Evolutionary conservation across 2,329 filamentous ascomycete genomes (phyloP).

Genomic region (Monilinia vaccinii-corymbosi): DNA sequence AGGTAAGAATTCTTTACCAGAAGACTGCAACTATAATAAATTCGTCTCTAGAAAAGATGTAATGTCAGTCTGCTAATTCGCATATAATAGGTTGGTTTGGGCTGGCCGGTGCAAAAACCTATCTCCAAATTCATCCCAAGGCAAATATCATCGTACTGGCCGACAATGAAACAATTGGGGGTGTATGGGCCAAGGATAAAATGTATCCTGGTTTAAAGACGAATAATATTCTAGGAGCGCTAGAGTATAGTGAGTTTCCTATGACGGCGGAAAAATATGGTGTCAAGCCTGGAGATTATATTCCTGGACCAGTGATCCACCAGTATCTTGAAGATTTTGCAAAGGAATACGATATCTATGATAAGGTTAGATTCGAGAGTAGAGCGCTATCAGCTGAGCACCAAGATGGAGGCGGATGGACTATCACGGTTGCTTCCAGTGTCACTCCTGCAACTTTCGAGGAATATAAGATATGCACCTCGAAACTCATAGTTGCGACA

Average conservation of each 20-base stretch:
- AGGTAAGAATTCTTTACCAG: neutral
- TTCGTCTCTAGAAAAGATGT: neutral
- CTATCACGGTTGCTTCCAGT: slow-evolving; percentile 26
- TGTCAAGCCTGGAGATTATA: slow-evolving; percentile 43
- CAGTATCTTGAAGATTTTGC: slow-evolving; percentile 48
- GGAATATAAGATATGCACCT: slow-evolving; percentile 29
- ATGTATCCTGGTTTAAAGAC: slow-evolving; percentile 61
- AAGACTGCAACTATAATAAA: neutral
- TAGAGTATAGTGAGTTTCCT: slow-evolving; percentile 66
- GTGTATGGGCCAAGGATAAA: slow-evolving; percentile 59
- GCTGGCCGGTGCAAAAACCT: slow-evolving; percentile 52
- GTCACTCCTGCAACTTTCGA: neutral
- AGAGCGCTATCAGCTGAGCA: slow-evolving; percentile 39
- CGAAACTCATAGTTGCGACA: slow-evolving; percentile 45
- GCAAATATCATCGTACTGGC: slow-evolving; percentile 51
- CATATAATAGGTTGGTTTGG: slow-evolving; percentile 33
- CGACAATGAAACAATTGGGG: slow-evolving; percentile 47
- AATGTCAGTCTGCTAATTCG: neutral
- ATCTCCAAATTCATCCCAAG: slow-evolving; percentile 48
- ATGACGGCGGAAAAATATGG: slow-evolving; percentile 49
- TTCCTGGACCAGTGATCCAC: slow-evolving; percentile 47
- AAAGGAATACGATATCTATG: slow-evolving; percentile 40
- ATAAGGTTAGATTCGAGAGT: slow-evolving; percentile 41
- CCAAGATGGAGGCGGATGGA: slow-evolving; percentile 35
- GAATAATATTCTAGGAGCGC: slow-evolving; percentile 66